phyloP scores from a whole-genome alignment of 148 eudicot genomes.

The Hydrangea macrophylla region DNA sequence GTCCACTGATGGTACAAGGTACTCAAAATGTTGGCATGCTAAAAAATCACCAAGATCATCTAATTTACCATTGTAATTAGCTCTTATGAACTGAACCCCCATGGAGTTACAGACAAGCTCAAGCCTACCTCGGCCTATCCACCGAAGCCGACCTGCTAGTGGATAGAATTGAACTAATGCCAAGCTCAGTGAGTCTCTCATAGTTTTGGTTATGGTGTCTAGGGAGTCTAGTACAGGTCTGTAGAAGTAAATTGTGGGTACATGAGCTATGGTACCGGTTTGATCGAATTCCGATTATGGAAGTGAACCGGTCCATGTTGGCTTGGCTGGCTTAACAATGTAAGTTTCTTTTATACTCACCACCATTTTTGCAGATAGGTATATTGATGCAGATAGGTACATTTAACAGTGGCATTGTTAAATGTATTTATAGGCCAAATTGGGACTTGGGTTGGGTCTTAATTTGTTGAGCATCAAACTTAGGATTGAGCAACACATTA shows the following conservation, averaged over 20 bases:
- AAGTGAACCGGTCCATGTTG: slow-evolving; percentile 6
- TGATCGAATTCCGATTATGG: slow-evolving; percentile 18
- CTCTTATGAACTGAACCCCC: slow-evolving; percentile 18
- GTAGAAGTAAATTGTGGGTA: slow-evolving; percentile 12
- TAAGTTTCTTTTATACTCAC: slow-evolving; percentile 14
- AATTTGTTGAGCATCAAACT: no score
- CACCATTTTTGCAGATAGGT: no score
- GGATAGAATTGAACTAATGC: slow-evolving; percentile 17
- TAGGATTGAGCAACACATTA: no score
- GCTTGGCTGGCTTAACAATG: slow-evolving; percentile 23
- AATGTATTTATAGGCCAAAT: no score
- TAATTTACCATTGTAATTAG: slow-evolving; percentile 11
- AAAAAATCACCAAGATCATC: slow-evolving; percentile 23
- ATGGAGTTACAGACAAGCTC: slow-evolving; percentile 21
- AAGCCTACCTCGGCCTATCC: slow-evolving; percentile 12
- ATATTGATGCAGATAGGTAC: no score
- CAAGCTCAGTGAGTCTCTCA: slow-evolving; percentile 17
- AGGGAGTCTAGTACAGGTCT: not conserved
- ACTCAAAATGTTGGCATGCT: slow-evolving; percentile 6
- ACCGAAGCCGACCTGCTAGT: slow-evolving; percentile 20
- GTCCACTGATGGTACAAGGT: slow-evolving; percentile 25
- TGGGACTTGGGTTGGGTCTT: no score
- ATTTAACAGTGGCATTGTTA: no score
- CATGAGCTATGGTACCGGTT: slow-evolving; percentile 19
- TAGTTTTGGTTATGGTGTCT: no score